Percentiles rank a stretch among this genome's conserved stretches.
These are phyloP conservation scores for Endocalyx cinctus DNA, from an alignment of 2,329 filamentous ascomycete genomes.

Conservation along the genomic window DNA sequence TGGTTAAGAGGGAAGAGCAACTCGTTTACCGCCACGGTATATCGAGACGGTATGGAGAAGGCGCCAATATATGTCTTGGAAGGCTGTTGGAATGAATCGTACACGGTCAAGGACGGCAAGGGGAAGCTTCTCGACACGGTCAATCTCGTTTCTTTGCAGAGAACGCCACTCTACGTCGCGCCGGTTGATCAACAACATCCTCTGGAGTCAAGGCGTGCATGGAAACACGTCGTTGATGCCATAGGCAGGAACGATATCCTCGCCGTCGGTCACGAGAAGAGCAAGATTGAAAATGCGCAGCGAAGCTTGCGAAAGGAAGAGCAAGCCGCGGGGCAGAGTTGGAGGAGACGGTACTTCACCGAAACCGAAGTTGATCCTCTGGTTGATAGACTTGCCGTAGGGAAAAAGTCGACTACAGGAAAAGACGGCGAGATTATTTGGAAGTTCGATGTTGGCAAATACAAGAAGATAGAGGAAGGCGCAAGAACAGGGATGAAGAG, in stretches of 20 bases:
- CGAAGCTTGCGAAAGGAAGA: constrained; percentile 34
- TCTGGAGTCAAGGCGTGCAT: constrained; percentile 82
- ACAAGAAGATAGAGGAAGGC: constrained; percentile 11
- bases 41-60: constrained; percentile 65
- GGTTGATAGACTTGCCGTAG: constrained; percentile 12
- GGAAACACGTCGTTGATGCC: constrained; percentile 77
- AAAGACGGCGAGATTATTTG: constrained; percentile 14
- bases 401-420: constrained; percentile 2
- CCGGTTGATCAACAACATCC: constrained; percentile 77
- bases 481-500: constrained; percentile 15
- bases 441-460: constrained; percentile 22
- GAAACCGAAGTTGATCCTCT: constrained; percentile 9
- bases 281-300: constrained; percentile 85
- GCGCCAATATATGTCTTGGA: constrained; percentile 75
- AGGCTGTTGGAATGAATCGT: constrained; percentile 85
- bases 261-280: constrained; percentile 70
- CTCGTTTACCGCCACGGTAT: constrained; percentile 72
- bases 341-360: constrained; percentile 18
- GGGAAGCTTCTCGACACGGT: constrained; percentile 55
- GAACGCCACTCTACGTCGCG: constrained; percentile 66
- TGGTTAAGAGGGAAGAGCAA: constrained; percentile 98
- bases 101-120: constrained; percentile 66
- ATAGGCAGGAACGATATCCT: constrained; percentile 85
- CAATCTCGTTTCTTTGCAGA: constrained; percentile 51
- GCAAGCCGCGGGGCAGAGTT: constrained; percentile 12